Evolutionary conservation across 768 basidiomycete genomes (phyloP).

Genomic region (Cystobasidium ongulense): DNA sequence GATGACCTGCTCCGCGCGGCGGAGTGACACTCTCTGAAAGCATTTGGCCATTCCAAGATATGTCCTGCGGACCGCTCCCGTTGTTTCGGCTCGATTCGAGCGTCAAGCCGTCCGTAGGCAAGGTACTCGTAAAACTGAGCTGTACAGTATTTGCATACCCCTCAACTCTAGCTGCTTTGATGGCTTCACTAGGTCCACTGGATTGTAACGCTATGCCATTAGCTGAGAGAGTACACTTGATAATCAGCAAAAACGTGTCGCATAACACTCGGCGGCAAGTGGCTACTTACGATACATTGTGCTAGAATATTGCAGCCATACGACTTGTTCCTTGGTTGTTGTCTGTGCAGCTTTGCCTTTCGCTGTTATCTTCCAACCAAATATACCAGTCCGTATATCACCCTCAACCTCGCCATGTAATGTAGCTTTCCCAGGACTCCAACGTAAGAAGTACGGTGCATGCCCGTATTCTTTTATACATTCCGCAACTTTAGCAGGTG

Average conservation of each 20-base stretch:
- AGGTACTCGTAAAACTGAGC: neutral
- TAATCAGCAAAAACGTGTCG: neutral
- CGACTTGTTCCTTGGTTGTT: neutral
- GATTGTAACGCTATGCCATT: slow-evolving; percentile 1
- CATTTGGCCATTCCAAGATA: slow-evolving; percentile 2
- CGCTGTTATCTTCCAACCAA: slow-evolving; percentile 1
- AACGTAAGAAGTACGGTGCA: slow-evolving; percentile 29
- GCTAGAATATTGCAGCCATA: slow-evolving; percentile 14
- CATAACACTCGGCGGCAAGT: neutral
- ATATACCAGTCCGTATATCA: slow-evolving; percentile 1
- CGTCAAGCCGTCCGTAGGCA: neutral
- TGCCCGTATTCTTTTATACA: slow-evolving; percentile 33
- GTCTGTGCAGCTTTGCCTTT: neutral
- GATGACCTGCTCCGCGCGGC: neutral
- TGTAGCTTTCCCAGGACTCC: slow-evolving; percentile 11
- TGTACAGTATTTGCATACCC: slow-evolving; percentile 4
- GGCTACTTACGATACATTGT: slow-evolving; percentile 22
- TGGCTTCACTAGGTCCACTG: neutral
- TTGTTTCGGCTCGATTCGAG: neutral
- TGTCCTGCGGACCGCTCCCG: neutral
- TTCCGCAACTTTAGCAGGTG: slow-evolving; percentile 21
- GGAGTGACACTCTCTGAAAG: neutral
- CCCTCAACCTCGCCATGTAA: slow-evolving; percentile 1
- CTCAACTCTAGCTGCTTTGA: neutral
- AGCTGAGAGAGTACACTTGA: neutral